These are phyloP conservation scores for Fusarium pininemorale DNA, from an alignment of 2,329 filamentous ascomycete species.

Conservation along the genomic window DNA sequence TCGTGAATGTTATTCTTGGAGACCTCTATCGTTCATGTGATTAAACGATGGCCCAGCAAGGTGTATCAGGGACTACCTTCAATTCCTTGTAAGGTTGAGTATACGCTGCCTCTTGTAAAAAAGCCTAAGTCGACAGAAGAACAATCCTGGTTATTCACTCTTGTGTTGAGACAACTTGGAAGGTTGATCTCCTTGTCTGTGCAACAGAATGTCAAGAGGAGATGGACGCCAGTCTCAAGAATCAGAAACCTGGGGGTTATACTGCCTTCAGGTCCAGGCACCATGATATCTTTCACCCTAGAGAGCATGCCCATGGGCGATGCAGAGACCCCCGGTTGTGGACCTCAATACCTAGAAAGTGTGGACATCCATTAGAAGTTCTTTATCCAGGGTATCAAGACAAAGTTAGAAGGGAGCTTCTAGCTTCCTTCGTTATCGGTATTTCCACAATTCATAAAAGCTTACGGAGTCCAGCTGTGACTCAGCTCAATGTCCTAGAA, in stretches of 20 bases:
- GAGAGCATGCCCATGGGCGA: not conserved
- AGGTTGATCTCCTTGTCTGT: too few species aligned
- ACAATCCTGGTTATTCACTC: accelerated
- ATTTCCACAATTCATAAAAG: not conserved
- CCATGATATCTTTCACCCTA: too few species aligned
- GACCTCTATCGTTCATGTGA: accelerated
- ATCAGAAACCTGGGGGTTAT: accelerated
- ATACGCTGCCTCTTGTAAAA: not conserved
- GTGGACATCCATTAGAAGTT: not conserved
- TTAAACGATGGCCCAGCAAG: accelerated
- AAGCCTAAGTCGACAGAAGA: accelerated
- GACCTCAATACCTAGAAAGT: accelerated
- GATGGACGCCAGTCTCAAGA: too few species aligned
- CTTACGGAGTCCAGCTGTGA: accelerated
- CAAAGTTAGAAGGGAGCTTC: accelerated
- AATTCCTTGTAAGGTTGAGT: accelerated
- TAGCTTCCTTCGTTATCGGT: too few species aligned
- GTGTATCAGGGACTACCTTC: accelerated
- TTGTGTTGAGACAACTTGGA: not conserved
- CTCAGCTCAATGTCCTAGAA: accelerated
- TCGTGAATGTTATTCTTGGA: accelerated
- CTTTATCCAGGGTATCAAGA: accelerated
- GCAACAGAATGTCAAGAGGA: not conserved
- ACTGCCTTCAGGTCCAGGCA: accelerated
- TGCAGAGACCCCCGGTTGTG: accelerated